Base-by-base conservation (phyloP, 179 eudicot species). In the Carnegiea gigantea region DNA sequence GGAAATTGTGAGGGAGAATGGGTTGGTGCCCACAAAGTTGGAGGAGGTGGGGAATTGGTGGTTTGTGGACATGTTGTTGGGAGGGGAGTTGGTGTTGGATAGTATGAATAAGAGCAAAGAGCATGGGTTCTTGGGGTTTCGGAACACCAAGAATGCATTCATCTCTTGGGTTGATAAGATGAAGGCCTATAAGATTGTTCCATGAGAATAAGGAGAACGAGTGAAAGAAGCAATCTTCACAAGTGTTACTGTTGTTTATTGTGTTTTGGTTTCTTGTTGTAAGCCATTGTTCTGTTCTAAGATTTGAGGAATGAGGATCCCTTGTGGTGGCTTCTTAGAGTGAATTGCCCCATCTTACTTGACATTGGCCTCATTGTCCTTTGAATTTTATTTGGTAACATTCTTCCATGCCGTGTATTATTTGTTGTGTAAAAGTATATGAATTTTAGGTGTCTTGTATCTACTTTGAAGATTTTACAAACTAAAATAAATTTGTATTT, bases 21-120 rank as follows among this genome's bases (percentile, higher is more conserved):
- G 70, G 20, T 83, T 88, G 81, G 73, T 70, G 73, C 78, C 82
- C 21, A 85, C 89, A 7, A 86, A 79, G 83, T 57, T 88, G 75
- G 86, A 86, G 57, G 91, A 88, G 79, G 88, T 88, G 18, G 91
- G 80, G 53, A 59, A 23, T 68, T 88, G 89, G 91, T 81, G 88
- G 91, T 77, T 79, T 72, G 81, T 73, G 36, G 91, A 88, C 38
- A 0, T n/a, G 7, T 18, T 12, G 59, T 62, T 88, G 5, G 72
- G 71, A 18, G 23, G 17, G n/a, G 85, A 83, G 15, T 62, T 71
- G 10, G 1, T 33, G 24, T 65, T 86, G 79, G 89, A 86, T 77
- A 86, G 68, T 76, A 88, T 88, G 91, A 88, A 88, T 67, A 88
- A 88, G 85, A 88, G 91, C 54, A 88, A 88, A 81, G 91, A 88